Evolutionary conservation across 495 filamentous ascomycete species (phyloP).

Genomic region (Penicillium robsamsonii): DNA sequence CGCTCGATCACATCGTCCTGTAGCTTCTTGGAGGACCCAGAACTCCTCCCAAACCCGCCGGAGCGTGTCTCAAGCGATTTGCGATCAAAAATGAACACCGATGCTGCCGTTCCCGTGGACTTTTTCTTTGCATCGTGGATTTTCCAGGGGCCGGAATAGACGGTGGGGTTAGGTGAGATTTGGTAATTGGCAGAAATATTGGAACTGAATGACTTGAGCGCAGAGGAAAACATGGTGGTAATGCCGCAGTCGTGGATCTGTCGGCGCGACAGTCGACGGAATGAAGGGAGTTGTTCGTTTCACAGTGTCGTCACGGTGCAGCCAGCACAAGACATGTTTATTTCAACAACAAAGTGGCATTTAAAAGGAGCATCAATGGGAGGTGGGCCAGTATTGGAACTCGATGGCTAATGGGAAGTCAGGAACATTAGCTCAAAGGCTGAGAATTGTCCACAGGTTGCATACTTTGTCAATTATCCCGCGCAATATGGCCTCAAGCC

Average conservation of each 20-base stretch:
- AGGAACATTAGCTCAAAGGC: background rate
- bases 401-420: background rate
- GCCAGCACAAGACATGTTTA: conserved; percentile 12
- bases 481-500: background rate
- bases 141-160: conserved; percentile 89
- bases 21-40: conserved; percentile 69
- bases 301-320: conserved; percentile 12
- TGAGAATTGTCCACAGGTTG: background rate
- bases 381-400: background rate
- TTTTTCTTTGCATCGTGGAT: conserved; percentile 98
- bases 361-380: background rate
- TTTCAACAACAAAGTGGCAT: conserved; percentile 1
- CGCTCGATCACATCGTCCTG: conserved; percentile 88
- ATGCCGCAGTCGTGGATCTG: background rate
- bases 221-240: conserved; percentile 80
- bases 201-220: conserved; percentile 85
- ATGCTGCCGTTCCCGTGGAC: conserved; percentile 79
- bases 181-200: conserved; percentile 91
- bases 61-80: conserved; percentile 75
- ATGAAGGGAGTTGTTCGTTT: conserved; percentile 12
- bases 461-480: background rate
- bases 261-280: background rate
- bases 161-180: conserved; percentile 63
- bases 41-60: conserved; percentile 54
- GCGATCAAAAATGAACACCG: conserved; percentile 91